Base-by-base conservation (phyloP, 768 basidiomycete genomes). In the Punctularia strigosozonata region DNA sequence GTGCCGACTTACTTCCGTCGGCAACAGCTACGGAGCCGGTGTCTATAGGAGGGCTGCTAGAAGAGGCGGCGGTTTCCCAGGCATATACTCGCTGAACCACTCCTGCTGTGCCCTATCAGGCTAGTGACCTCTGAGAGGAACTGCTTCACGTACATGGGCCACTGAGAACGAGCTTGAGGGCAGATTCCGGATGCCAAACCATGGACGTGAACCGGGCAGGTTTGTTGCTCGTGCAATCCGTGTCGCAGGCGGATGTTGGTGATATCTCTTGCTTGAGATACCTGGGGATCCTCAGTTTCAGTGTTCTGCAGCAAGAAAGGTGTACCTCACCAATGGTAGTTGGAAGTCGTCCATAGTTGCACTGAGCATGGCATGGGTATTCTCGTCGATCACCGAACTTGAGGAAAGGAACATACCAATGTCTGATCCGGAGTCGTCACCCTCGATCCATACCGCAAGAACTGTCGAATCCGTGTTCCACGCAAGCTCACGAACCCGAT, bases 381-480 rank as follows among this genome's bases (percentile, higher is more conserved):
- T 10, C 10, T 10, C 10, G 28, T 15, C 10, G 15, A 15, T 10
- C 15, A 15, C 10, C n/a, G 23, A 38, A 15, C 17, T 20, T 48
- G 30, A 50, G 39, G 37, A 18, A 14, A 36, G 13, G 20, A 22
- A 61, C 76, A 55, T 50, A 87, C 86, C 79, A 37, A 80, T 61
- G 58, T 97, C 87, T 2, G 70, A 71, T n/a, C n/a, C n/a, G n/a
- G n/a, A n/a, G 6, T 66, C 63, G 25, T 74, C 65, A 22, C 68
- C 60, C 52, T 84, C 80, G 23, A 91, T 65, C 89, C 91, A 97
- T 1, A 97, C 63, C 0, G 80, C 79, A 22, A 99, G 62, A 10
- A 95, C 68, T 44, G 72, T 80, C 2, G 90, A 94, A 54, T 91
- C 91, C 4, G 80, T 72, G 51, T 82, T 95, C 92, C 94, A 99